Conservation (phyloP, 306 rosid species). For the Dryas alaskensis region DNA sequence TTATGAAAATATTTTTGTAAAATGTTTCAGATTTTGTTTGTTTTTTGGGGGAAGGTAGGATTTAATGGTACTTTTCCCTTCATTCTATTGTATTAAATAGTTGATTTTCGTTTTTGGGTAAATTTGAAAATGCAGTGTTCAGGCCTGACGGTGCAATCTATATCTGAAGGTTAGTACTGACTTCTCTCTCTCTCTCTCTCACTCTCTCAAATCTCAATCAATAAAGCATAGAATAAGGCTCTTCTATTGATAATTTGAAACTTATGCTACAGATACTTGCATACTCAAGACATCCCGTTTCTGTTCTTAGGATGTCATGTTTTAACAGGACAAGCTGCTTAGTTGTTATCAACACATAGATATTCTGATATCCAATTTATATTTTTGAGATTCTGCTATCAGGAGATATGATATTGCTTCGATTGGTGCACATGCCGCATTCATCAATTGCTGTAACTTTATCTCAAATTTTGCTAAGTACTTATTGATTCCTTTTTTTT, state of each 20-base stretch:
- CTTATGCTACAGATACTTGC: too few species aligned
- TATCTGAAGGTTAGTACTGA: conserved; percentile 46
- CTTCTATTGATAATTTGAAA: too few species aligned
- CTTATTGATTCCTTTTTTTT: conserved; percentile 14
- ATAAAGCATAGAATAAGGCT: too few species aligned
- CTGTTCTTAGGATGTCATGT: background rate
- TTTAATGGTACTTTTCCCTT: background rate
- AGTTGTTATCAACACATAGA: background rate
- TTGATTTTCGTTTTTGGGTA: background rate
- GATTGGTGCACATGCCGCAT: background rate
- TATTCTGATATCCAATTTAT: background rate
- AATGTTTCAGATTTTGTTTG: background rate
- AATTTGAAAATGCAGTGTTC: conserved; percentile 45
- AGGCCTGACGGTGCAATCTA: conserved; percentile 50
- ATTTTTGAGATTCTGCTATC: background rate
- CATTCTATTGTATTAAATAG: background rate
- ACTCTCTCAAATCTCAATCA: too few species aligned
- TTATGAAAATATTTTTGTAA: background rate
- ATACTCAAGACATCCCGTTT: background rate
- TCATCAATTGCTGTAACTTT: background rate
- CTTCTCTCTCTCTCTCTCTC: conserved; percentile 13
- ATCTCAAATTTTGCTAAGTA: background rate
- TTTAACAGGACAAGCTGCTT: background rate
- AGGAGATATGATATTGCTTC: background rate
- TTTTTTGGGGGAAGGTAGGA: background rate